These are phyloP conservation scores for Rhodotorula sp. DNA, from an alignment of 1,284 basidiomycete genomes.

Conservation along the genomic window DNA sequence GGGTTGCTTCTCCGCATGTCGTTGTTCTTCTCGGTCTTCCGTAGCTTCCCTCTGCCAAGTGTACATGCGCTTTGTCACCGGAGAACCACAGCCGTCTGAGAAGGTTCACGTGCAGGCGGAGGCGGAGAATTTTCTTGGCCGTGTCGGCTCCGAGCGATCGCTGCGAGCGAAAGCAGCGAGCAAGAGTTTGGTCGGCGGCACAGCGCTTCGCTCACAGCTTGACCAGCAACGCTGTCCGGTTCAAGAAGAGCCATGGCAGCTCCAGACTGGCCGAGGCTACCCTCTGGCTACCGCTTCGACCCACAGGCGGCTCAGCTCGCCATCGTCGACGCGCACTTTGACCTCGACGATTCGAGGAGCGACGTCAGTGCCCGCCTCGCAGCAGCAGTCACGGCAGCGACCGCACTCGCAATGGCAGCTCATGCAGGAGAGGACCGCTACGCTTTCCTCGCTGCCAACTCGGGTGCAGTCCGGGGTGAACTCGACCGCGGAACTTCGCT, in stretches of 20 bases:
- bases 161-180: too few relatives aligned
- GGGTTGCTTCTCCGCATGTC: too few relatives aligned
- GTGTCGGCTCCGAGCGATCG: too few relatives aligned
- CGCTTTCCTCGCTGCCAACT: neutral
- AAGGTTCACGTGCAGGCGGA: too few relatives aligned
- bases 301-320: neutral
- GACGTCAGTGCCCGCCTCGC: neutral
- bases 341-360: neutral
- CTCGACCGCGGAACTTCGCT: neutral
- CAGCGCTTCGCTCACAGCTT: too few relatives aligned
- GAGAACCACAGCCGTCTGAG: too few relatives aligned
- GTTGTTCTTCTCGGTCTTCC: too few relatives aligned
- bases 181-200: too few relatives aligned
- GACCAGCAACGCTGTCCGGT: neutral
- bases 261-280: slow-evolving; percentile 31
- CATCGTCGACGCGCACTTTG: neutral
- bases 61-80: too few relatives aligned
- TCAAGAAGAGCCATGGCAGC: neutral
- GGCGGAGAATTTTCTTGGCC: too few relatives aligned
- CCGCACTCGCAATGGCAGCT: slow-evolving; percentile 15
- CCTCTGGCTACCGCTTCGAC: slow-evolving; percentile 20
- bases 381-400: slow-evolving; percentile 16
- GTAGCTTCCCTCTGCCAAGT: too few relatives aligned
- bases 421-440: slow-evolving; percentile 35
- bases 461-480: slow-evolving; percentile 10